phyloP scores from a whole-genome alignment of 805 yeast genomes.

The Yarrowia bubula region DNA sequence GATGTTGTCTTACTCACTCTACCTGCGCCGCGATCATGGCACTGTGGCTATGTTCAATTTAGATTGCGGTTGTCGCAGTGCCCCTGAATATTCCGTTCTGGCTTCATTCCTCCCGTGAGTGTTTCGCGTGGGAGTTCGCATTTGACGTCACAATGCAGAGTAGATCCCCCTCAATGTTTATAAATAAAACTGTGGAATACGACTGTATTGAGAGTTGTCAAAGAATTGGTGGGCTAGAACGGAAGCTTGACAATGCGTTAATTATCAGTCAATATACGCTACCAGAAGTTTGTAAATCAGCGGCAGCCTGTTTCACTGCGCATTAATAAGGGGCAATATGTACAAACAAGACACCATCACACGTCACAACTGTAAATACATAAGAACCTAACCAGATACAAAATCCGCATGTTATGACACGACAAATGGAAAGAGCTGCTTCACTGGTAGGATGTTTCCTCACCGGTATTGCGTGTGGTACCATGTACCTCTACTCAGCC shows the following conservation, averaged over 20 bases:
- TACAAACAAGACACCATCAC: neutral
- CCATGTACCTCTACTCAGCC: conserved; percentile 71
- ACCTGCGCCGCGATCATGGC: too few species aligned
- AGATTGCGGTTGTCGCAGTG: neutral
- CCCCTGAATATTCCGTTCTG: neutral
- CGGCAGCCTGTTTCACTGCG: neutral
- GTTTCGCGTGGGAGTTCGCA: neutral
- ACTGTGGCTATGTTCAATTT: too few species aligned
- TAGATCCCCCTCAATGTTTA: neutral
- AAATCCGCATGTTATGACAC: conserved; percentile 25
- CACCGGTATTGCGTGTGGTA: conserved; percentile 62
- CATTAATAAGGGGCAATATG: neutral
- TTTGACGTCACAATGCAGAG: conserved; percentile 13
- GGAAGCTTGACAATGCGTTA: too few species aligned
- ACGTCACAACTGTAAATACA: conserved; percentile 18
- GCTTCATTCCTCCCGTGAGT: neutral
- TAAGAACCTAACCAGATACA: conserved; percentile 11
- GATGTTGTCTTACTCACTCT: too few species aligned
- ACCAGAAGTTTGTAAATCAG: neutral
- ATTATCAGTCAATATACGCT: too few species aligned
- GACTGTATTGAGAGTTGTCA: too few species aligned
- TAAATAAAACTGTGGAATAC: neutral
- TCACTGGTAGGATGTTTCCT: conserved; percentile 25
- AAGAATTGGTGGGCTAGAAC: neutral
- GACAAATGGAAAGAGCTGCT: conserved; percentile 24